These are phyloP conservation scores for Allium fistulosum DNA, from an alignment of 106 monocot genomes.

Conservation along the genomic window DNA sequence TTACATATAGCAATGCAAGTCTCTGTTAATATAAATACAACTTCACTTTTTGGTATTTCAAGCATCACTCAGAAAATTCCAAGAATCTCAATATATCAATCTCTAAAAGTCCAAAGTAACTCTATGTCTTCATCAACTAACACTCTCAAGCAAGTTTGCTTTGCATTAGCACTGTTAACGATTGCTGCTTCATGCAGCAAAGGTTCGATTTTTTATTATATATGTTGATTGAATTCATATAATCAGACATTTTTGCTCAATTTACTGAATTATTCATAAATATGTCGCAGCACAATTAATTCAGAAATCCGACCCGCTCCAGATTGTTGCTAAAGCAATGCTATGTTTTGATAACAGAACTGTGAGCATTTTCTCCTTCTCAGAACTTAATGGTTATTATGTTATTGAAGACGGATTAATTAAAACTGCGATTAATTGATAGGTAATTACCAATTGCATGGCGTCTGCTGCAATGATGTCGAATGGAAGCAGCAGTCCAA, in stretches of 20 bases:
- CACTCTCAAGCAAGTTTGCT: slow-evolving; percentile 4
- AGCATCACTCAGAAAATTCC: slow-evolving; percentile 1
- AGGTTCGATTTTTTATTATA: slow-evolving; percentile 1
- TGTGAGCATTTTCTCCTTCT: neutral
- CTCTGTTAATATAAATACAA: slow-evolving; percentile 1
- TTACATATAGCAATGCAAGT: neutral
- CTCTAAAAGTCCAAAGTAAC: neutral
- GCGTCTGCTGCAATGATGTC: neutral
- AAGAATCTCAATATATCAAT: neutral
- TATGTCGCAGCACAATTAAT: slow-evolving; percentile 7
- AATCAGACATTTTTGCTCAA: neutral
- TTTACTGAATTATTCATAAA: neutral
- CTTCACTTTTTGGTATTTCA: neutral
- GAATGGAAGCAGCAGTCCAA: neutral
- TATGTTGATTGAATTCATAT: neutral
- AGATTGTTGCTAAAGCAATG: slow-evolving; percentile 18
- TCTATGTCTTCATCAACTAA: slow-evolving; percentile 2
- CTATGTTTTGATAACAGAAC: slow-evolving; percentile 24
- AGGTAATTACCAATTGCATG: slow-evolving; percentile 9
- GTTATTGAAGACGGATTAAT: neutral
- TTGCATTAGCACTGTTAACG: slow-evolving; percentile 11
- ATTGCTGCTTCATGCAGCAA: slow-evolving; percentile 12
- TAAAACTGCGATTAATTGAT: neutral
- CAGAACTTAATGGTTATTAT: neutral
- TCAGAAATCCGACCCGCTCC: slow-evolving; percentile 9